Evolutionary conservation across 345 rosid species (phyloP), one percentile per base, ranked within the genome.

Genomic region (Populus tremula): DNA sequence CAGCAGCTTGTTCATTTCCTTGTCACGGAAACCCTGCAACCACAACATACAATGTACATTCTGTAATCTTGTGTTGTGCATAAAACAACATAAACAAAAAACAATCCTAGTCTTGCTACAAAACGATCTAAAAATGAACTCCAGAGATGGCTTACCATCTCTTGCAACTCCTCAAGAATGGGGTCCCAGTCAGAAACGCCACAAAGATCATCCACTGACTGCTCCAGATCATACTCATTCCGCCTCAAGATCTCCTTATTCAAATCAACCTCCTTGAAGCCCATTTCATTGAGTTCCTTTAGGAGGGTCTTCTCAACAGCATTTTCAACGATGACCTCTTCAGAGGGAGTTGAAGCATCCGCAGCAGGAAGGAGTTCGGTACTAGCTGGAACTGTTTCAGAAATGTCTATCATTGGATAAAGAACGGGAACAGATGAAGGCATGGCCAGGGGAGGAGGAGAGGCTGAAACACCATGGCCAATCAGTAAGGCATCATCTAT

Each of bases 261-360:
- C 87, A 92, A 62, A 83, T 90, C 92, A 20, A 90, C 83, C 87
- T 91, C 92, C 89, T 88, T 92, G 88, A 96, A 93, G 63, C 99
- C 99, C 99, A 96, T 96, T 67, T 88, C 91, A 79, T 89, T 94
- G 0, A 94, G 95, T 78, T 94, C 97, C 86, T 85, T 91, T 18
- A 94, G 94, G 53, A 94, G 92, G 6, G 74, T 65, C 75, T 63
- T 65, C 90, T 90, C 96, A 20, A 85, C 76, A 20, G 53, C 80
- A 59, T 77, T 76, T 50, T 79, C 79, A 39, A 41, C 82, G 47
- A 66, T 69, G 6, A 56, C 45, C 56, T 69, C 84, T 5, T 69
- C 76, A 2, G 75, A 29, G 21, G 77, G 70, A 3, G 77, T 14
- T 25, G 81, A 74, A 21, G 64, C 67, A 47, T 43, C 66, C 14